Percentiles rank a stretch among this genome's conserved stretches.
These are phyloP conservation scores for Pichia membranifaciens DNA, from an alignment of 805 yeast genomes.

Conservation along the genomic window DNA sequence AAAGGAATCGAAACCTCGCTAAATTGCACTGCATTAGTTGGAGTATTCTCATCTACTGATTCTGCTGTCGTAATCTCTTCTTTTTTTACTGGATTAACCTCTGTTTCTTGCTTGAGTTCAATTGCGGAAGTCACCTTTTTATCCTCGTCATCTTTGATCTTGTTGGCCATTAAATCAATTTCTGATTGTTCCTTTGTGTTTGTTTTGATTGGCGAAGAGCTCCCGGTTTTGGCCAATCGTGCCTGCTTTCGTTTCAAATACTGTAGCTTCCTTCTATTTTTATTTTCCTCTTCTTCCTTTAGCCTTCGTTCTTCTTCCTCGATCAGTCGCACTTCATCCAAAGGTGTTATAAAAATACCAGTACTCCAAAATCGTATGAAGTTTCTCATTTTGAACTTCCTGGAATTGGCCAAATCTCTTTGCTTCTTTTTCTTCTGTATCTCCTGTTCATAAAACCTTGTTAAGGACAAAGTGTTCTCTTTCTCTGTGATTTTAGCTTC, in stretches of 20 bases:
- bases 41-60: not conserved
- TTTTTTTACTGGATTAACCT: not conserved
- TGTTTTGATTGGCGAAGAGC: slow-evolving; percentile 3
- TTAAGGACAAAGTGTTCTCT: slow-evolving; percentile 65
- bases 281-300: slow-evolving; percentile 34
- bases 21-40: not conserved
- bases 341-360: slow-evolving; percentile 52
- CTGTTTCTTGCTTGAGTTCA: not conserved
- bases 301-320: slow-evolving; percentile 32
- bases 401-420: slow-evolving; percentile 62
- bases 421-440: slow-evolving; percentile 71
- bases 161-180: not conserved
- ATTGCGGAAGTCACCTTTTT: too few species aligned
- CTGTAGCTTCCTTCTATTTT: slow-evolving; percentile 29
- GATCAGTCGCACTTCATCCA: slow-evolving; percentile 50
- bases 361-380: slow-evolving; percentile 48
- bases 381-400: slow-evolving; percentile 53
- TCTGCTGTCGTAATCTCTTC: not conserved
- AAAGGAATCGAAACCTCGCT: not conserved
- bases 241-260: slow-evolving; percentile 16
- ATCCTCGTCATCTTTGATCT: slow-evolving; percentile 1
- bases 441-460: slow-evolving; percentile 80
- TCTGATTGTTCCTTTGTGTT: not conserved
- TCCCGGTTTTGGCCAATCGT: slow-evolving; percentile 10
- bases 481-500: slow-evolving; percentile 86